A percentile compares a stretch with the other conserved stretches of the same genome.
phyloP scores from a whole-genome alignment of 202 grass and related monocot genomes.

The Setaria italica region DNA sequence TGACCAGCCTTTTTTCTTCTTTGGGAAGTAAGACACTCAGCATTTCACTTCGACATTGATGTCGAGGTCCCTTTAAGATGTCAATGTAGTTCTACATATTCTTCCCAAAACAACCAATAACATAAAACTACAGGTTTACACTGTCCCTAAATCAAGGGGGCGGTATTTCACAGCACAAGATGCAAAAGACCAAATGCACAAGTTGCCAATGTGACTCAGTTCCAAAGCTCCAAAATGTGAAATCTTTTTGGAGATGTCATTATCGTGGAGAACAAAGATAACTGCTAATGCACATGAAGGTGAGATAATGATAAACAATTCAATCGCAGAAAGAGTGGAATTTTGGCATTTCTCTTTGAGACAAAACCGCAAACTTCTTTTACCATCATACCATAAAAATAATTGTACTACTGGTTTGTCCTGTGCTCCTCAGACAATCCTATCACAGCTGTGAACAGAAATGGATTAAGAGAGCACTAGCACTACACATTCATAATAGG shows the following conservation, averaged over 20 bases:
- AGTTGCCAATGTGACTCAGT: not conserved
- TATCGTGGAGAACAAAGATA: constrained; percentile 26
- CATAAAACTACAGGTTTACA: constrained; percentile 1
- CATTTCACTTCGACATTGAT: constrained; percentile 1
- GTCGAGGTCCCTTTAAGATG: not conserved
- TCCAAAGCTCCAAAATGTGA: constrained; percentile 7
- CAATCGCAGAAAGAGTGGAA: not conserved
- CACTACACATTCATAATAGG: not conserved
- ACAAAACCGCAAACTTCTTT: not conserved
- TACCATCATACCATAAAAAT: not conserved
- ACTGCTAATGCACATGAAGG: not conserved
- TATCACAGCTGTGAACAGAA: constrained; percentile 4
- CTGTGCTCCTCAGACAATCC: not conserved
- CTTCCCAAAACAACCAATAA: not conserved
- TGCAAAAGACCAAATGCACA: constrained; percentile 10
- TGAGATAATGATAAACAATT: constrained; percentile 15
- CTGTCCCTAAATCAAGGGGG: constrained; percentile 7
- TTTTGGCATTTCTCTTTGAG: not conserved
- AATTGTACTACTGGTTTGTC: not conserved
- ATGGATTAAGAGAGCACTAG: not conserved
- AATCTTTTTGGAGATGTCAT: not conserved
- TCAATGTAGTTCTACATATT: not conserved
- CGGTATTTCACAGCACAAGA: not conserved
- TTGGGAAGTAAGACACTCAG: not conserved
- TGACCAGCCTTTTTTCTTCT: not conserved